phyloP scores from a whole-genome alignment of 768 basidiomycete genomes.

The Psilocybe subaeruginosa region DNA sequence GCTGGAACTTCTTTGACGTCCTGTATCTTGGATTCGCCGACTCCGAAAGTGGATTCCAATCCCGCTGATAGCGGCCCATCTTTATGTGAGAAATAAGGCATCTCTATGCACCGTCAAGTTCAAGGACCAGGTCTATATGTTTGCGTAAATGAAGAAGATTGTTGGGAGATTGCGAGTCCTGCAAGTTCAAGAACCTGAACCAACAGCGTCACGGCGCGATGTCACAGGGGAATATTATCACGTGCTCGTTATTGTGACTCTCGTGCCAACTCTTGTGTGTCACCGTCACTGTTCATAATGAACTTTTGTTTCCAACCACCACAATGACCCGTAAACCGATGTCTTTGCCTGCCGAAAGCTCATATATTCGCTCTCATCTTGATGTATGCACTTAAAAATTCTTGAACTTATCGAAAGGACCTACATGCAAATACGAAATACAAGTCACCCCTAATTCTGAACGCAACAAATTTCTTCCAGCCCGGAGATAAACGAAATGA shows the following conservation, averaged over 20 bases:
- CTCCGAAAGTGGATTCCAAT: neutral
- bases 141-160: neutral
- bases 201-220: neutral
- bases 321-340: too few species aligned
- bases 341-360: too few species aligned
- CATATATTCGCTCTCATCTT: too few species aligned
- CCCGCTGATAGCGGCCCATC: neutral
- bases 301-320: neutral
- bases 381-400: too few species aligned
- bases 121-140: neutral
- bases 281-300: neutral
- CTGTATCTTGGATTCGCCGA: neutral
- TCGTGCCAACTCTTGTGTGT: neutral
- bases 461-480: too few species aligned
- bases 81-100: neutral
- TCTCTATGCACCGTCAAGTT: neutral
- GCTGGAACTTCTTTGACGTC: neutral
- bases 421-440: too few species aligned
- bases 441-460: too few species aligned
- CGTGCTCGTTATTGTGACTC: neutral
- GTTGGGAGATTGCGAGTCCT: neutral
- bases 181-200: too few species aligned
- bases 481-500: too few species aligned
- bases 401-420: too few species aligned
- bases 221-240: neutral